Evolutionary conservation across 345 rosid genomes (phyloP).

Genomic region (Rhodamnia rubescens): DNA sequence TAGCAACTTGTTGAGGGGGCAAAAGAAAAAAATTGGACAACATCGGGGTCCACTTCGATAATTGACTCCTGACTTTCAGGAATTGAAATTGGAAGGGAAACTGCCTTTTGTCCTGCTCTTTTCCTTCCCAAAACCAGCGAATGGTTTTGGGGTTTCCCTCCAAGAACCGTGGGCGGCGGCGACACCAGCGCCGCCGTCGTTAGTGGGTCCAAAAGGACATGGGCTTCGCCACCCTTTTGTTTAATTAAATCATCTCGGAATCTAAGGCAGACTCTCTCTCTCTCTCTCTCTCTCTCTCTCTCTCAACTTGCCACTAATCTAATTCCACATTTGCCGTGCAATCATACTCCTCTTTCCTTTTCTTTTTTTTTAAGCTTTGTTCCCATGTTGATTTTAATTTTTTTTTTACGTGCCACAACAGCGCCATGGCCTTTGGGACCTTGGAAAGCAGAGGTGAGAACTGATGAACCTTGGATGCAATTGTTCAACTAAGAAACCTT

Average conservation of each 20-base stretch:
- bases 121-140: neutral
- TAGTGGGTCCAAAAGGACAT: neutral
- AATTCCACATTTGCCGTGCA: neutral
- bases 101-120: neutral
- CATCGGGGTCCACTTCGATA: neutral
- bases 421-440: neutral
- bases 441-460: neutral
- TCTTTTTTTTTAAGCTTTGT: neutral
- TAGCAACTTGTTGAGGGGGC: neutral
- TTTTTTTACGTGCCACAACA: neutral
- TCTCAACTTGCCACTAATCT: neutral
- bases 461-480: no score
- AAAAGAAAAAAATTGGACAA: no score
- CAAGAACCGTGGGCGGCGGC: neutral
- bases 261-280: neutral
- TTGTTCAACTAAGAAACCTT: no score
- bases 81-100: neutral
- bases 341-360: neutral
- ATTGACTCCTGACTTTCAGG: neutral
- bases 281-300: no score
- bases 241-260: neutral
- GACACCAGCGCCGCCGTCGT: neutral
- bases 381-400: neutral
- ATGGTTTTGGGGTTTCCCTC: neutral
- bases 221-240: neutral